Evolutionary conservation across 257 asterid species (phyloP), one percentile per base, ranked within the genome.

Genomic region (Paulownia fortunei): DNA sequence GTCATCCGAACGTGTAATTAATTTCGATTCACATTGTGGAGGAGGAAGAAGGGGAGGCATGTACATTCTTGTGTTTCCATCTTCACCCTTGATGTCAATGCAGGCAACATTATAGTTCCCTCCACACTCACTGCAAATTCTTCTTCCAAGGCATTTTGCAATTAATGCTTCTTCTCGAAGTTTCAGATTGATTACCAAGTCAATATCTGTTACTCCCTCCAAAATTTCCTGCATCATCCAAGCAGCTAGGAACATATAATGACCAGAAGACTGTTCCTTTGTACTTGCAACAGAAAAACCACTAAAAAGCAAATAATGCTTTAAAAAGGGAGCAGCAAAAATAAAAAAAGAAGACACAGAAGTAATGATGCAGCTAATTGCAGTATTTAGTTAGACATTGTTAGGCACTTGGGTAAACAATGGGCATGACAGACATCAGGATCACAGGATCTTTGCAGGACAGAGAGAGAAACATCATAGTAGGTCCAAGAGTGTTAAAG

Each of bases 21-120:
- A 78, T 82, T 92, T 94, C 12, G 97, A 81, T 82, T 87, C 97
- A 85, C 99, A 94, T 6, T 89, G 90, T 8, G 91, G 79, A 67
- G 99, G 99, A 69, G 99, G 99, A 65, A 87, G 97, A 81, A 95
- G 98, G 64, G 99, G 98, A 76, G 99, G 96, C 99, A 95, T 93
- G 83, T 84, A 84, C 94, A 95, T 95, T 26, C 89, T 75, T 44
- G 93, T 87, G 51, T 65, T 82, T 61, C 91, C 97, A 74, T 88
- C 82, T 62, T 90, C 91, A 73, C 84, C 91, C 88, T 88, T 74
- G 77, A 91, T 87, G 81, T 95, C 97, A 76, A 95, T 89, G 84
- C 90, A 88, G 5, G 98, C 99, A 61, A 95, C 86, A 69, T 95
- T 95, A 76, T 88, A 95, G 85, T 92, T 92, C 70, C 92, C 89